A percentile compares a stretch with the other conserved stretches of the same genome.
Conservation (phyloP, 176 grass and related monocot genomes). For the Chrysopogon serrulatus region DNA sequence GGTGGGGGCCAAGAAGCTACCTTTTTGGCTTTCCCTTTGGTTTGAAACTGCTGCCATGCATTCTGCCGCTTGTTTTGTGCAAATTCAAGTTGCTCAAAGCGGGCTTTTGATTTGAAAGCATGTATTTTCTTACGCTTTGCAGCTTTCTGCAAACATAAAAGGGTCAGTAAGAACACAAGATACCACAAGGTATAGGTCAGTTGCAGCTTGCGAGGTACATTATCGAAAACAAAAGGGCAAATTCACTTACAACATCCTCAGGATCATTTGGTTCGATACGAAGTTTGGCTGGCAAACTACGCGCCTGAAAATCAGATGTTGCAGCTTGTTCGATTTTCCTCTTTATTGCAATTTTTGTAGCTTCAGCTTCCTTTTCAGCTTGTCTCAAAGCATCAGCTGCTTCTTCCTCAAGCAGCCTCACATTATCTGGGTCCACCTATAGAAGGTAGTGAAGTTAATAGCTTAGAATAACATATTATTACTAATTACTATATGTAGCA, state of each 20-base stretch:
- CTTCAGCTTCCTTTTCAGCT: constrained; percentile 89
- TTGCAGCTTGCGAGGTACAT: not conserved
- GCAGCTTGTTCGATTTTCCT: constrained; percentile 92
- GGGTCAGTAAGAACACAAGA: constrained; percentile 20
- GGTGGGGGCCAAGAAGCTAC: constrained; percentile 23
- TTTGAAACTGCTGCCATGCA: constrained; percentile 98
- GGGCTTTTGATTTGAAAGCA: constrained; percentile 97
- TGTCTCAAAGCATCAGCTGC: constrained; percentile 68
- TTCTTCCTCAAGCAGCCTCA: constrained; percentile 60
- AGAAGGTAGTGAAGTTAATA: constrained; percentile 18
- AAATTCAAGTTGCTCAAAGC: constrained; percentile 80
- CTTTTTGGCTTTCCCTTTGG: constrained; percentile 96
- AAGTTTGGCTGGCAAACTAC: constrained; percentile 78
- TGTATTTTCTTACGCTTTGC: constrained; percentile 96
- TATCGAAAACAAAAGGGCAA: not conserved
- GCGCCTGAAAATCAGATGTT: constrained; percentile 77
- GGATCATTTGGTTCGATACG: constrained; percentile 89
- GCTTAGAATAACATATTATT: not conserved
- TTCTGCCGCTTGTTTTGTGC: constrained; percentile 94
- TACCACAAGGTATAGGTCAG: not conserved
- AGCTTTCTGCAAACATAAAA: constrained; percentile 67
- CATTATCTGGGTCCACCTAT: constrained; percentile 88
- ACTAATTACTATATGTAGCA: not conserved
- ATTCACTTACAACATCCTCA: constrained; percentile 82
- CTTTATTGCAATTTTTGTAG: constrained; percentile 83